Base-by-base conservation (phyloP, 2,329 filamentous ascomycete genomes). In the Alternaria incomplexa region DNA sequence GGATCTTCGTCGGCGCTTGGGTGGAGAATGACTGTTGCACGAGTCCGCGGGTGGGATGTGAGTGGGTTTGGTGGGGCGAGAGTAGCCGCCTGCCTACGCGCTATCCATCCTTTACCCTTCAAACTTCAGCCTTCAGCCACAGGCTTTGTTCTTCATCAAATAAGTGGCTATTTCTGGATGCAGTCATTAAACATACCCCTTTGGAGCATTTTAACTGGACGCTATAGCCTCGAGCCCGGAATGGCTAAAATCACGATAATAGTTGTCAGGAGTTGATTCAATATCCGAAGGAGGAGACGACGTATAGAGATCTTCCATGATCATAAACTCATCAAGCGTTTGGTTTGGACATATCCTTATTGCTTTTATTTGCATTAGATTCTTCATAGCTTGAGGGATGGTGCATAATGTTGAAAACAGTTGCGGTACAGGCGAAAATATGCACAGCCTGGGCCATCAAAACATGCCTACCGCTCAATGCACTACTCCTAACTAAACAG, bases 61-160 rank as follows among this genome's bases (percentile, higher is more conserved):
- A 47, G 58, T 63, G 59, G 56, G 47, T 56, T 58, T 58, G 60
- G 63, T 58, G 63, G 65, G 65, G 65, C 48, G 30, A 51, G 11
- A n/a, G 47, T 60, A 47, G 43, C 62, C 64, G 62, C 64, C 58
- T 62, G 50, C 46, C 52, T 48, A n/a, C 5, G 64, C 64, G 56
- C 63, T 63, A 53, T 44, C 20, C 20, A 20, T 20, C 20, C 20
- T 20, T 20, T 20, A 8, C 55, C 58, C 45, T 7, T 8, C 51
- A 8, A 43, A 32, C 26, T n/a, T 40, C 23, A 12, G 25, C 36
- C 47, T 22, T 36, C 46, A 20, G 32, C 20, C 17, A 44, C 20
- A 3, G 20, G 5, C 54, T 8, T 28, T 20, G 15, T 12, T 17
- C 17, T 22, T 47, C n/a, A 30, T n/a, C 30, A 32, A 7, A 22